Conservation (phyloP, 2,329 filamentous ascomycete genomes). For the Aspergillus spinulosporus region DNA sequence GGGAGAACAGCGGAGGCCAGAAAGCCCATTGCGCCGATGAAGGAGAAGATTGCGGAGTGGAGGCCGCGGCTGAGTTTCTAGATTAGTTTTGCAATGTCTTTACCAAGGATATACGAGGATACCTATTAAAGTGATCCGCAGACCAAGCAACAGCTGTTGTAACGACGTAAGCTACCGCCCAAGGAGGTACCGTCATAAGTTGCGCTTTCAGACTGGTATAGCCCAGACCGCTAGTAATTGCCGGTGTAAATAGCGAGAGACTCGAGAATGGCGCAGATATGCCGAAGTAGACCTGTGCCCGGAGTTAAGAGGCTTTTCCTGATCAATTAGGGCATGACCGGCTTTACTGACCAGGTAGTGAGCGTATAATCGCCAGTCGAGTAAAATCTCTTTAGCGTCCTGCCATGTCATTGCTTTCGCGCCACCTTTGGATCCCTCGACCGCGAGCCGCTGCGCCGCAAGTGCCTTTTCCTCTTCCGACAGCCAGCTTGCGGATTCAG, state of each 20-base stretch:
- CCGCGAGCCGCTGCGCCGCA: slow-evolving; percentile 42
- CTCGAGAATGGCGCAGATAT: slow-evolving; percentile 59
- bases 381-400: slow-evolving; percentile 50
- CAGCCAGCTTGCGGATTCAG: slow-evolving; percentile 51
- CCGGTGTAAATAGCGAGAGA: slow-evolving; percentile 62
- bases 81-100: slow-evolving; percentile 27
- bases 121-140: slow-evolving; percentile 55
- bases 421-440: slow-evolving; percentile 43
- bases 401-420: slow-evolving; percentile 48
- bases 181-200: slow-evolving; percentile 67
- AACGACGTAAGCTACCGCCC: slow-evolving; percentile 59
- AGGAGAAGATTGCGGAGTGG: slow-evolving; percentile 52
- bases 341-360: slow-evolving; percentile 45
- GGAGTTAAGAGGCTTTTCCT: background rate
- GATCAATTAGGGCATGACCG: background rate
- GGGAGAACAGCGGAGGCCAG: slow-evolving; percentile 65
- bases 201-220: slow-evolving; percentile 60
- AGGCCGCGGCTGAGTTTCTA: slow-evolving; percentile 46
- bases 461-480: slow-evolving; percentile 46
- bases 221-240: slow-evolving; percentile 61
- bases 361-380: slow-evolving; percentile 54
- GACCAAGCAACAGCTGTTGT: slow-evolving; percentile 58
- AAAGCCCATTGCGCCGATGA: slow-evolving; percentile 58
- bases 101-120: background rate
- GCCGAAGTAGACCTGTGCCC: slow-evolving; percentile 50